Base-by-base conservation (phyloP, 306 rosid species). In the Inga leiocalycina region DNA sequence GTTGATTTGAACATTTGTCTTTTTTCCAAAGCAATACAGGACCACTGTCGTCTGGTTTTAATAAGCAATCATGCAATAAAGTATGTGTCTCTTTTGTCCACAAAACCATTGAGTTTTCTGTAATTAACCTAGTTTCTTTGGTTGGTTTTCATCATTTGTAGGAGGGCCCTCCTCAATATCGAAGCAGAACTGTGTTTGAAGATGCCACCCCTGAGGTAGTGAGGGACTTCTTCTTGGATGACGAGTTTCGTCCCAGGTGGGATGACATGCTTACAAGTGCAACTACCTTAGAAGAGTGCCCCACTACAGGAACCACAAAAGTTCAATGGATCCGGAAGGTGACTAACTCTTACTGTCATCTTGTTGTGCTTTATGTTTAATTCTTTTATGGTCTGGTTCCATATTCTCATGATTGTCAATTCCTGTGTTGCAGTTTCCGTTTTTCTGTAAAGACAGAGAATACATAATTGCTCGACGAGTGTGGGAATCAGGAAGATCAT, bases 381-480 rank as follows among this genome's bases (percentile, higher is more conserved):
- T 76, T 22, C 30, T 30, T 76, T 76, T 32, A 65, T 52, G 8
- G 22, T 48, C 76, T 82, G 76, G 61, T 76, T 30, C 16, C n/a
- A 51, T 48, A 16, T 79, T 78, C 89, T 85, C 15, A 89, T 81
- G 37, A n/a, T 52, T 69, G 43, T 8, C 81, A n/a, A 82, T 74
- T 81, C n/a, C 68, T 82, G 69, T 85, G 85, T 30, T 62, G 67
- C 95, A 92, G 93, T 92, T 90, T 49, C 95, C 95, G 1, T 87
- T 92, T 69, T 92, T 92, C 87, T 90, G 91, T 68, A 92, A 90
- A 83, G 92, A 92, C 81, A 90, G 93, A 84, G 93, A 92, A 22
- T 92, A 92, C 80, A 77, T 92, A 72, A 90, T 92, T 79, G 93
- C 92, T 74, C 88, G 93, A 19, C 82, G 92, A 80, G 89, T 92